A percentile compares a stretch with the other conserved stretches of the same genome.
Conservation (phyloP, 805 yeast species). For the Tetrapisispora pingtungensis region DNA sequence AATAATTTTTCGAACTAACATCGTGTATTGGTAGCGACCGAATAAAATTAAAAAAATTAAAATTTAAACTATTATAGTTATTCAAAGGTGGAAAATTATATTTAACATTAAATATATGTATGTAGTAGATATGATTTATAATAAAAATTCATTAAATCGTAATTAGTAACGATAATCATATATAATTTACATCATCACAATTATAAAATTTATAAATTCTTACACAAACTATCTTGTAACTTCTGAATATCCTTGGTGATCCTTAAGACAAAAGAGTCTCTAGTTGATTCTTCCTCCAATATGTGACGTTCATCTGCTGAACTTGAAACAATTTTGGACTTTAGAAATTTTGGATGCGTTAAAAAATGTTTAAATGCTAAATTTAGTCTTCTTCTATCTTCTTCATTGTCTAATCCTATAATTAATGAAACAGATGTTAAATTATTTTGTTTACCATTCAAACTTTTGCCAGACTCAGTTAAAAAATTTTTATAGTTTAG, state of each 20-base stretch:
- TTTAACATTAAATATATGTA: too few species aligned
- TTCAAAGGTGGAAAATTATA: too few species aligned
- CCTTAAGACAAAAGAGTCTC: constrained; percentile 35
- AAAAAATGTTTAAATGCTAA: constrained; percentile 59
- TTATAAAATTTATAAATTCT: not conserved
- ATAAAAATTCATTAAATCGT: too few species aligned
- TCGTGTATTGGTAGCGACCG: not conserved
- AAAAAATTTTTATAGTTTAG: constrained; percentile 45
- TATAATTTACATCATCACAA: too few species aligned
- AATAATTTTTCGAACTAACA: not conserved
- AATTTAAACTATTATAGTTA: too few species aligned
- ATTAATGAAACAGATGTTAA: constrained; percentile 22
- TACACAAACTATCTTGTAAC: constrained; percentile 31
- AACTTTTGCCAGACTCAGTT: constrained; percentile 9
- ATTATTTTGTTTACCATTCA: constrained; percentile 3
- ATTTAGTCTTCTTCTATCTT: constrained; percentile 49
- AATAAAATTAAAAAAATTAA: too few species aligned
- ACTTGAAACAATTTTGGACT: constrained; percentile 56
- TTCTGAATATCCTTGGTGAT: constrained; percentile 43
- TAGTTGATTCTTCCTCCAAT: constrained; percentile 39
- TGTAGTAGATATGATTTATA: too few species aligned
- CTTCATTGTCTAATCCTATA: constrained; percentile 54
- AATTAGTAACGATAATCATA: too few species aligned
- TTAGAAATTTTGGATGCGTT: constrained; percentile 77
- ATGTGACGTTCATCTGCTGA: constrained; percentile 54